Evolutionary conservation across 1,284 basidiomycete species (phyloP).

Genomic region (Apiotrichum akiyoshidainum): DNA sequence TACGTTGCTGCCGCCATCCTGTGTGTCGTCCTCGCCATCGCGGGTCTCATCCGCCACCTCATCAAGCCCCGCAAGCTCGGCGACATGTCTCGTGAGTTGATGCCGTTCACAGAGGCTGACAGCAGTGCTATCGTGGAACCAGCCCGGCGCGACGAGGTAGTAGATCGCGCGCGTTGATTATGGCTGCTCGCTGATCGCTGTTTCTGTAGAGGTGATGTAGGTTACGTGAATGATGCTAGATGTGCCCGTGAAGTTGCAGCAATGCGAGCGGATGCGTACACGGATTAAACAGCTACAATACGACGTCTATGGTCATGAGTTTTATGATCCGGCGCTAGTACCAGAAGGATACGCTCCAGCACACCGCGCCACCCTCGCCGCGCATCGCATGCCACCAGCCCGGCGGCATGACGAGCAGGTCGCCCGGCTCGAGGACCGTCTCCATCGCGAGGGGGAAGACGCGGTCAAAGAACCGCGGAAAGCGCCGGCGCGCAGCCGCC

Average conservation of each 20-base stretch:
- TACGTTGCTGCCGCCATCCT: slow-evolving; percentile 86
- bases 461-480: slow-evolving; percentile 56
- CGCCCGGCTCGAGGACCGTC: slow-evolving; percentile 70
- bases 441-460: slow-evolving; percentile 66
- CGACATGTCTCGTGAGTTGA: slow-evolving; percentile 41
- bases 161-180: background rate
- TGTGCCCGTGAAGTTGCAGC: background rate
- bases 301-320: too few species aligned
- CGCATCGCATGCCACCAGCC: slow-evolving; percentile 93
- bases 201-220: slow-evolving; percentile 14
- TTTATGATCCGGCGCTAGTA: too few species aligned
- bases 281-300: too few species aligned
- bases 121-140: slow-evolving; percentile 80
- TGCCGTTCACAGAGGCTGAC: slow-evolving; percentile 52
- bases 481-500: slow-evolving; percentile 16
- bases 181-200: background rate
- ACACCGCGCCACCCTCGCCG: slow-evolving; percentile 57
- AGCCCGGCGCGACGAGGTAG: slow-evolving; percentile 40
- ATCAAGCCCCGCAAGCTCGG: slow-evolving; percentile 79
- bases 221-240: slow-evolving; percentile 11
- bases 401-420: slow-evolving; percentile 79
- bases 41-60: slow-evolving; percentile 86
- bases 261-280: too few species aligned
- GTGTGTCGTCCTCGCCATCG: slow-evolving; percentile 80
- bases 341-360: slow-evolving; percentile 52